Percentiles rank a stretch among this genome's conserved stretches.
Evolutionary conservation across 108 stramenopile species (phyloP).

Genomic region (Mayamaea pseudoterrestris): DNA sequence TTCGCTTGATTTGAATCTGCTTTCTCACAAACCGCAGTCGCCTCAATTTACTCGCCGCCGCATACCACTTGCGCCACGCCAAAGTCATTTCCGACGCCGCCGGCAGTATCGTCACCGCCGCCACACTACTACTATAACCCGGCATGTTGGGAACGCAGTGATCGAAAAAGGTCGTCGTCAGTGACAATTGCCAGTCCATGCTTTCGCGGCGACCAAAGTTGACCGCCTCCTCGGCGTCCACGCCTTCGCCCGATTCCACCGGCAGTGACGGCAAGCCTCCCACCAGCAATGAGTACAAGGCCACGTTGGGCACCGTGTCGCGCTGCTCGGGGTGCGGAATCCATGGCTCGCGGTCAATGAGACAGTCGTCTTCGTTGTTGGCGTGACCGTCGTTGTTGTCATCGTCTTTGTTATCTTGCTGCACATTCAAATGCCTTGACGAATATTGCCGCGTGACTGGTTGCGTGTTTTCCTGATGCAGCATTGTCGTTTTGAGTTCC

Average conservation of each 20-base stretch:
- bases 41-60: conserved; percentile 52
- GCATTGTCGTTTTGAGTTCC: conserved; percentile 42
- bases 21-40: conserved; percentile 58
- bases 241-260: conserved; percentile 1
- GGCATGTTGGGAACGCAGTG: conserved; percentile 80
- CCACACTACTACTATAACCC: conserved; percentile 71
- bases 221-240: conserved; percentile 6
- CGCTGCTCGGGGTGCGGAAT: conserved; percentile 72
- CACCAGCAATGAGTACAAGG: conserved; percentile 69
- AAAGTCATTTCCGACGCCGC: conserved; percentile 46
- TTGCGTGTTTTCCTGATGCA: conserved; percentile 10
- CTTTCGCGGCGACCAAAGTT: conserved; percentile 23
- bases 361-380: conserved; percentile 5
- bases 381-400: conserved; percentile 1
- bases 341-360: conserved; percentile 51
- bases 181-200: conserved; percentile 76
- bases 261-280: conserved; percentile 72
- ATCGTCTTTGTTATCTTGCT: conserved; percentile 14
- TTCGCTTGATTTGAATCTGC: too few species aligned
- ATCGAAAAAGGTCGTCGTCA: conserved; percentile 72
- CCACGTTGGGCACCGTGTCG: conserved; percentile 74
- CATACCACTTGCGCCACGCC: conserved; percentile 83
- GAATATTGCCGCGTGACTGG: too few species aligned
- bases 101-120: conserved; percentile 77
- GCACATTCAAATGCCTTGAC: conserved; percentile 8